Conservation (phyloP, 371 early-diverging fungal species). For the Enterocytospora artemiae region DNA sequence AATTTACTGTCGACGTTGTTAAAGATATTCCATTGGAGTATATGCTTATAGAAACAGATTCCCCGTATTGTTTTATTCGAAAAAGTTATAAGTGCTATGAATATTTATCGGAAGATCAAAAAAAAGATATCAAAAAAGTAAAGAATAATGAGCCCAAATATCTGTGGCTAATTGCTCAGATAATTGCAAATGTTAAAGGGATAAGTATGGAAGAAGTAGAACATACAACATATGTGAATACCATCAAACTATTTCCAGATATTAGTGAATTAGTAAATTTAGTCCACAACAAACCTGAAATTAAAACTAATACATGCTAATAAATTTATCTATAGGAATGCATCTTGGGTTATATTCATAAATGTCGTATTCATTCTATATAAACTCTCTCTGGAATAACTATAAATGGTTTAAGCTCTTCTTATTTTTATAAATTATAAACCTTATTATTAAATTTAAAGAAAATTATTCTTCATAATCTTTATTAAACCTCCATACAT, state of each 20-base stretch:
- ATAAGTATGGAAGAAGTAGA: conserved; percentile 19
- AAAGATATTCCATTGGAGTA: conserved; percentile 68
- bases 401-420: too few relatives aligned
- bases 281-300: not conserved
- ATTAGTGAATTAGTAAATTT: not conserved
- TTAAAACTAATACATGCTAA: not conserved
- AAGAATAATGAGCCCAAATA: conserved; percentile 53
- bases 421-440: too few relatives aligned
- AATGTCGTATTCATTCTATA: too few relatives aligned
- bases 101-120: conserved; percentile 60
- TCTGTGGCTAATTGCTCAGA: conserved; percentile 46
- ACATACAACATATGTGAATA: conserved; percentile 19
- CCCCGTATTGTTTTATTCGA: conserved; percentile 72
- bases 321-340: too few relatives aligned
- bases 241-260: conserved; percentile 32
- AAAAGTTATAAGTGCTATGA: conserved; percentile 68
- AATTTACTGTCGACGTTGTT: conserved; percentile 69
- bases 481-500: too few relatives aligned
- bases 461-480: too few relatives aligned
- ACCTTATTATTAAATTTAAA: too few relatives aligned
- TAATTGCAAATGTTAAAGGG: conserved; percentile 45
- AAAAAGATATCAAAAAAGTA: conserved; percentile 14
- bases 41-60: conserved; percentile 77
- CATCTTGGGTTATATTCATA: too few relatives aligned
- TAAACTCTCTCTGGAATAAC: too few relatives aligned